Evolutionary conservation across 2,329 filamentous ascomycete genomes (phyloP).

Genomic region (Tolypocladium ovalisporum): DNA sequence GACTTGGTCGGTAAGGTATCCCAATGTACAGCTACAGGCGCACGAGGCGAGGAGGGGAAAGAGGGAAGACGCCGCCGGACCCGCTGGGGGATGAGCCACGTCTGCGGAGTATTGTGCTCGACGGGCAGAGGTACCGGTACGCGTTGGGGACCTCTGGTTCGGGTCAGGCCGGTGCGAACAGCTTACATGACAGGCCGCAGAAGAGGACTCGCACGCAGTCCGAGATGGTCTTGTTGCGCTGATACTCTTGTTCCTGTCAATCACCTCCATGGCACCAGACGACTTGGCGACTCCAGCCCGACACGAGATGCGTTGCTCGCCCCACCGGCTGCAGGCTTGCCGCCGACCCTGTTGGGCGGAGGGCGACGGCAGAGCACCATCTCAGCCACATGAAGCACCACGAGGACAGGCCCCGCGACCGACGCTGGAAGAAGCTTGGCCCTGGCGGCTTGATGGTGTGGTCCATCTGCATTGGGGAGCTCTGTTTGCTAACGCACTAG

Average conservation of each 20-base stretch:
- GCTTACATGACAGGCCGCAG: no score
- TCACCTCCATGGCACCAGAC: background rate
- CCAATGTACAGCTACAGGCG: background rate
- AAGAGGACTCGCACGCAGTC: no score
- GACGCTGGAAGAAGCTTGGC: background rate
- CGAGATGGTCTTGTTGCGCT: background rate
- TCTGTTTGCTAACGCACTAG: background rate
- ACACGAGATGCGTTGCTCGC: background rate
- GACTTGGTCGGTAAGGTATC: background rate
- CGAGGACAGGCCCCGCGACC: background rate
- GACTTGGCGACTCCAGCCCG: background rate
- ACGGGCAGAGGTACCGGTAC: background rate
- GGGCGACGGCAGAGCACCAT: background rate
- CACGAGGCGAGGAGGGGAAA: background rate
- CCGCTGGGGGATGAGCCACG: background rate
- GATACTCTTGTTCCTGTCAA: background rate
- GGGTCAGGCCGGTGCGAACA: background rate
- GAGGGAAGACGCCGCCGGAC: background rate
- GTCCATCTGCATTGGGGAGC: background rate
- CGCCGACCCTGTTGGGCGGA: background rate
- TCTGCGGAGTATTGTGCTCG: background rate
- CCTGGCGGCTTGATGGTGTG: background rate
- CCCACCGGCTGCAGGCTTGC: background rate
- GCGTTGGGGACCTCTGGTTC: background rate
- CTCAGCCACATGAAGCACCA: background rate